Evolutionary conservation across 495 filamentous ascomycete genomes (phyloP), one percentile per base, ranked within the genome.

Genomic region (Tuber borchii): DNA sequence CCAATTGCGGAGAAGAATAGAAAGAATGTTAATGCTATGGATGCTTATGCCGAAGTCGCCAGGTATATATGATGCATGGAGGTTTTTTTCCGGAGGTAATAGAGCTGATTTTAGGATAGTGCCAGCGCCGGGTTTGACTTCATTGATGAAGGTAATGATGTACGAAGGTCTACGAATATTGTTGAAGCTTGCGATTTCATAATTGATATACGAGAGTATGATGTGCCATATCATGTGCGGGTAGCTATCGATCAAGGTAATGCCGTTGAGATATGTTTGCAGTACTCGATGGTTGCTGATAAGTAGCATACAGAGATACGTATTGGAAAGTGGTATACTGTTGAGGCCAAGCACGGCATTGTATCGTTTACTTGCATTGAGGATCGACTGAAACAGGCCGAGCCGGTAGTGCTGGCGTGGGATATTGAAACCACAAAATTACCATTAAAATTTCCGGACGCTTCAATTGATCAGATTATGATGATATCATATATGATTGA

Each of bases 401-500:
- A 99, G 82, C 95, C 95, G 0, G 93, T 99, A 31, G 92, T 99
- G 26, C 91, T 99, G 86, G 95, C 95, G 19, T 99, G 89, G 85
- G 95, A 99, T 89, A 99, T 99, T 82, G 95, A 99, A 83, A 98
- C 95, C 37, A 96, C 93, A 6, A 99, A 99, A 80, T 87, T 97
- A 46, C 95, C 95, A 20, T 86, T 99, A 71, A 99, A 99, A 83
- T 99, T 99, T 82, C 95, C 95, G n/a, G 96, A 98, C 83, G 91
- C 95, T 0, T 87, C 93, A 2, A 90, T 97, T 78, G 95, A 99
- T 85, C 95, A 97, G 84, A 91, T 99, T 79, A 99, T 99, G 95
- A 99, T 99, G 95, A 96, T 99, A 80, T 98, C 96, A 22, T 99
- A 98, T 85, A 99, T 99, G 95, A 98, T 99, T 78, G 95, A 99